Percentiles rank a stretch among this genome's conserved stretches.
Conservation (phyloP, 2,329 filamentous ascomycete genomes). For the Pleoardoris graminearum region DNA sequence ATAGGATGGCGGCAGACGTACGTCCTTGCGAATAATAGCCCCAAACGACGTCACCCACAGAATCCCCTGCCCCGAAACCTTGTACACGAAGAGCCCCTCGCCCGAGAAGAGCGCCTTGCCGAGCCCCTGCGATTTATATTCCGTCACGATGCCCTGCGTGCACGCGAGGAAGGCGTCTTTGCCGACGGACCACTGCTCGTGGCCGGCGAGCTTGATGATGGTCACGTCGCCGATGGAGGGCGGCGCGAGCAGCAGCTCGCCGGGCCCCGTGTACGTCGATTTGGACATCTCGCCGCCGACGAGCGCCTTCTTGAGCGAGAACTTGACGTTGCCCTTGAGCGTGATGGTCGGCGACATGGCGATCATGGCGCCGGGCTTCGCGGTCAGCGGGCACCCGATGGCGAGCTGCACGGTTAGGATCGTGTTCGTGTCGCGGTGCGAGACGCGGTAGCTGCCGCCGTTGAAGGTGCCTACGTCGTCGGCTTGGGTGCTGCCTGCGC, state of each 20-base stretch:
- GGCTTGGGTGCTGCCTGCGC: constrained; percentile 61
- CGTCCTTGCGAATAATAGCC: constrained; percentile 92
- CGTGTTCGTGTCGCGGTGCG: constrained; percentile 87
- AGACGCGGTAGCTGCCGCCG: constrained; percentile 90
- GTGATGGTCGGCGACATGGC: constrained; percentile 90
- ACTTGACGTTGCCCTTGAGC: constrained; percentile 79
- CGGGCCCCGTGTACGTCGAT: constrained; percentile 84
- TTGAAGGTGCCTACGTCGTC: constrained; percentile 98
- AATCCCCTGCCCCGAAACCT: constrained; percentile 77
- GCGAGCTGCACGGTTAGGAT: constrained; percentile 88
- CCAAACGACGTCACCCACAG: constrained; percentile 93
- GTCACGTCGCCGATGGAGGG: constrained; percentile 82
- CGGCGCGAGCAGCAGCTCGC: constrained; percentile 85
- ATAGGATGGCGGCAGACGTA: constrained; percentile 53
- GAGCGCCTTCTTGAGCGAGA: constrained; percentile 89
- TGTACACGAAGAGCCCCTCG: constrained; percentile 89
- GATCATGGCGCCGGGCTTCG: constrained; percentile 87
- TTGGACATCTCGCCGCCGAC: constrained; percentile 76
- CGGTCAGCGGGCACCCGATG: constrained; percentile 79
- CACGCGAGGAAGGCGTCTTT: constrained; percentile 83
- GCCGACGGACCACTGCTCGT: constrained; percentile 80
- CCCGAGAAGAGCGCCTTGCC: constrained; percentile 92
- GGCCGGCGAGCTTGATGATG: constrained; percentile 71
- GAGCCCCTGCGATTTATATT: constrained; percentile 83
- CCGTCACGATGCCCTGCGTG: constrained; percentile 84